Percentiles rank a stretch among this genome's conserved stretches.
Conservation (phyloP, 169 alveolate genomes). For the Plasmodium inui region DNA sequence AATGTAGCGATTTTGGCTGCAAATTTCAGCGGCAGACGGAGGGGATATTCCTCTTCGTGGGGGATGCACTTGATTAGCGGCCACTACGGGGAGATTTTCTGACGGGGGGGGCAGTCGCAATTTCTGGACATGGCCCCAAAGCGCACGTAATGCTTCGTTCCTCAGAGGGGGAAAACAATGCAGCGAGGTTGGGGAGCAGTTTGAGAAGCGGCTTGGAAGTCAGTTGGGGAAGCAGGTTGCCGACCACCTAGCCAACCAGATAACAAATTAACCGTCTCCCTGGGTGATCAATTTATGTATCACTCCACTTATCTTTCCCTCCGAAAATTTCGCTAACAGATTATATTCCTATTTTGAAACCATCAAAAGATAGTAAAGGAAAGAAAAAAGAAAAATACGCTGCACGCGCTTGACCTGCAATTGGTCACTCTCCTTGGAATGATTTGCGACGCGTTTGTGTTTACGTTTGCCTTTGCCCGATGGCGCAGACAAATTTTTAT, state of each 20-base stretch:
- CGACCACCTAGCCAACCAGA: not conserved
- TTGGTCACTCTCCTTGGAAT: not conserved
- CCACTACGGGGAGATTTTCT: not conserved
- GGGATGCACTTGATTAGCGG: not conserved
- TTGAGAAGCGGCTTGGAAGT: not conserved
- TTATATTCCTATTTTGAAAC: too few species aligned
- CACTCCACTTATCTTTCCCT: not conserved
- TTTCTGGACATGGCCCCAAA: not conserved
- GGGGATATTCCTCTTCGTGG: not conserved
- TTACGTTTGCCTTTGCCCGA: not conserved
- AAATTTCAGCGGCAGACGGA: not conserved
- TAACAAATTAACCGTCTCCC: not conserved
- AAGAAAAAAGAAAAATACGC: not conserved
- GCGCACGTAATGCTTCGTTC: not conserved
- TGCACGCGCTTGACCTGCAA: not conserved
- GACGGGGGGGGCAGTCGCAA: not conserved
- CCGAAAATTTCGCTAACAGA: too few species aligned
- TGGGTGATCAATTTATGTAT: not conserved
- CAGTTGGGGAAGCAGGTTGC: not conserved
- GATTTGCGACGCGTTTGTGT: not conserved
- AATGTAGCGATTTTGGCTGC: not conserved
- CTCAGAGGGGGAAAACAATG: not conserved
- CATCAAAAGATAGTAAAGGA: not conserved
- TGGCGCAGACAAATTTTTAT: not conserved
- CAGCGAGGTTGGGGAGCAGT: not conserved